Conservation (phyloP, 176 grass and related monocot genomes). For the Ensete ventricosum region DNA sequence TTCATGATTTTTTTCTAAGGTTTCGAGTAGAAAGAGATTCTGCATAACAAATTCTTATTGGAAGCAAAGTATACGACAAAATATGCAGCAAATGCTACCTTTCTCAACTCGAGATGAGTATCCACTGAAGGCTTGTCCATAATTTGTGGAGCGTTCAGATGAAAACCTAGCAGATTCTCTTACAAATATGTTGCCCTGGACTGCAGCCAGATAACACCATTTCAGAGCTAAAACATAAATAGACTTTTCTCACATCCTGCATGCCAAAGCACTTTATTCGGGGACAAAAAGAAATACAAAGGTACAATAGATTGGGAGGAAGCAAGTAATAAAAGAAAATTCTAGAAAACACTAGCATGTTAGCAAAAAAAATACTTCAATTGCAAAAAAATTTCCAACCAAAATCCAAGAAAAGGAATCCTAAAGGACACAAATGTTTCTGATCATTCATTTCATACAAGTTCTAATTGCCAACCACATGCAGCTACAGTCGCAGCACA, state of each 20-base stretch:
- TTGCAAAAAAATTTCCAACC: too few relatives aligned
- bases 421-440: too few relatives aligned
- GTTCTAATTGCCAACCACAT: too few relatives aligned
- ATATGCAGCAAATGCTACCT: constrained; percentile 16
- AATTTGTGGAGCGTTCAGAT: constrained; percentile 31
- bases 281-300: neutral
- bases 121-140: constrained; percentile 30
- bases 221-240: constrained; percentile 7
- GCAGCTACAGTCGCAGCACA: too few relatives aligned
- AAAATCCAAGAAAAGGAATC: too few relatives aligned
- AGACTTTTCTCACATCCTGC: neutral
- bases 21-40: neutral
- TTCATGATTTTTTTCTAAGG: neutral
- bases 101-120: constrained; percentile 27
- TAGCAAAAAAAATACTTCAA: neutral
- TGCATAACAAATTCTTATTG: neutral
- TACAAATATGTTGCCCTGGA: constrained; percentile 45
- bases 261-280: neutral
- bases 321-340: neutral
- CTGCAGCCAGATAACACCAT: constrained; percentile 20
- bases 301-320: neutral
- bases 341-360: neutral
- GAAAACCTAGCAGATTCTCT: constrained; percentile 58
- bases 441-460: too few relatives aligned
- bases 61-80: neutral